Conservation (phyloP, 768 basidiomycete genomes). For the Collybia sordida region DNA sequence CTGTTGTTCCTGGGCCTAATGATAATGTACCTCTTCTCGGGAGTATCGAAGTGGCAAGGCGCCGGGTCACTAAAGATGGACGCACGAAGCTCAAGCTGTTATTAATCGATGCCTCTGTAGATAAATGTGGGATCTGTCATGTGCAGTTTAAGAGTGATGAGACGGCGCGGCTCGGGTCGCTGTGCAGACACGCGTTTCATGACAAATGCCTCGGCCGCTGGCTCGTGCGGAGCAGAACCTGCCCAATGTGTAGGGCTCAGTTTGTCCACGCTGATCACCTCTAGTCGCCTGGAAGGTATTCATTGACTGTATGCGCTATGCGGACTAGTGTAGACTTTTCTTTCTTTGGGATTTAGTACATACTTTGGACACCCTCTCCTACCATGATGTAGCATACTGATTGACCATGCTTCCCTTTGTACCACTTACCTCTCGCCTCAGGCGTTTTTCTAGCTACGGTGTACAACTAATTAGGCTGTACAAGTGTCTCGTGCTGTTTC, state of each 20-base stretch:
- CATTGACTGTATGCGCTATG: slow-evolving; percentile 11
- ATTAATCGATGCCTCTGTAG: slow-evolving; percentile 60
- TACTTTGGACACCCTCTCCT: background rate
- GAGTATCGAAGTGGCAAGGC: slow-evolving; percentile 54
- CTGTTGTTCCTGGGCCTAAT: background rate
- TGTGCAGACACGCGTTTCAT: slow-evolving; percentile 69
- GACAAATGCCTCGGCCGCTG: slow-evolving; percentile 62
- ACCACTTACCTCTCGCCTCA: too few species aligned
- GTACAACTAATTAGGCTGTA: background rate
- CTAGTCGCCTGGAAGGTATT: background rate
- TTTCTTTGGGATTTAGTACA: background rate
- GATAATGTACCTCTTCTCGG: slow-evolving; percentile 37
- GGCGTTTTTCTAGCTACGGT: too few species aligned
- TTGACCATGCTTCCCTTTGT: too few species aligned
- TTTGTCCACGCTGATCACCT: slow-evolving; percentile 23
- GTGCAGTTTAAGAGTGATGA: slow-evolving; percentile 66
- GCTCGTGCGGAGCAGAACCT: slow-evolving; percentile 59
- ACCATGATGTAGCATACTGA: background rate
- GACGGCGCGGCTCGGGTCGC: slow-evolving; percentile 50
- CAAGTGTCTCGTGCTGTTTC: background rate
- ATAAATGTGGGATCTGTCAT: slow-evolving; percentile 74
- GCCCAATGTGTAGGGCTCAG: slow-evolving; percentile 62
- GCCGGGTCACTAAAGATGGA: slow-evolving; percentile 60
- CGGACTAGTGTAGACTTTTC: background rate
- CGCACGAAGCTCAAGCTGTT: slow-evolving; percentile 70